phyloP scores from a whole-genome alignment of 1,284 basidiomycete species.

The Inonotus obliquus region DNA sequence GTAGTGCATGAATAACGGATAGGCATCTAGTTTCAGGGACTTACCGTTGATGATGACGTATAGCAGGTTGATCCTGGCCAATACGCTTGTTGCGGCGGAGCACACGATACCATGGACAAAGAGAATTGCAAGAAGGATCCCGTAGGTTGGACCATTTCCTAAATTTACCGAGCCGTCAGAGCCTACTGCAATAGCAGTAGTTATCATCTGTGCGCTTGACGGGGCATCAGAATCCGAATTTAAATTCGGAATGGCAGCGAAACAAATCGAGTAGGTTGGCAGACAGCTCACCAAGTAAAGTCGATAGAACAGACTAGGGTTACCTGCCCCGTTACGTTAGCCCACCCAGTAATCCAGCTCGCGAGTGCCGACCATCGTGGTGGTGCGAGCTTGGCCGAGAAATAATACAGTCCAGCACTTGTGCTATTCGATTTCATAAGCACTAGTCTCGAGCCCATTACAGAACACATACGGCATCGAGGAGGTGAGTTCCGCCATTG shows the following conservation, averaged over 20 bases:
- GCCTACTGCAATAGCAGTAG: constrained; percentile 59
- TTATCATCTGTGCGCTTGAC: constrained; percentile 65
- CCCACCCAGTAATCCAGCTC: constrained; percentile 73
- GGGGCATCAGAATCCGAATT: neutral
- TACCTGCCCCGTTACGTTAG: constrained; percentile 55
- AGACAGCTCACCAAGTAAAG: constrained; percentile 49
- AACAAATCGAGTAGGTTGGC: neutral
- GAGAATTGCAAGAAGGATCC: constrained; percentile 58
- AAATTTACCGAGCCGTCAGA: constrained; percentile 48
- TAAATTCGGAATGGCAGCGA: neutral
- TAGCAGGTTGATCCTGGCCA: constrained; percentile 65
- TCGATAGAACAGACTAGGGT: constrained; percentile 71
- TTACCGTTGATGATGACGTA: constrained; percentile 61
- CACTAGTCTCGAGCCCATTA: neutral
- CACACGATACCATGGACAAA: constrained; percentile 64
- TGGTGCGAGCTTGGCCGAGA: constrained; percentile 66
- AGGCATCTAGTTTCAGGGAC: constrained; percentile 21
- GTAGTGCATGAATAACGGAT: constrained; percentile 12
- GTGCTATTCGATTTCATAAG: constrained; percentile 36
- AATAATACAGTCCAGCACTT: constrained; percentile 70
- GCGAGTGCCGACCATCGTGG: constrained; percentile 52
- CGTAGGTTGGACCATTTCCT: constrained; percentile 59
- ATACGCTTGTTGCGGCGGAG: constrained; percentile 59
- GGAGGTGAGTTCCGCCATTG: constrained; percentile 67
- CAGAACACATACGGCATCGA: constrained; percentile 62